These are phyloP conservation scores for Vitrella brassicaformis DNA, from an alignment of 73 alveolate genomes.

Conservation along the genomic window DNA sequence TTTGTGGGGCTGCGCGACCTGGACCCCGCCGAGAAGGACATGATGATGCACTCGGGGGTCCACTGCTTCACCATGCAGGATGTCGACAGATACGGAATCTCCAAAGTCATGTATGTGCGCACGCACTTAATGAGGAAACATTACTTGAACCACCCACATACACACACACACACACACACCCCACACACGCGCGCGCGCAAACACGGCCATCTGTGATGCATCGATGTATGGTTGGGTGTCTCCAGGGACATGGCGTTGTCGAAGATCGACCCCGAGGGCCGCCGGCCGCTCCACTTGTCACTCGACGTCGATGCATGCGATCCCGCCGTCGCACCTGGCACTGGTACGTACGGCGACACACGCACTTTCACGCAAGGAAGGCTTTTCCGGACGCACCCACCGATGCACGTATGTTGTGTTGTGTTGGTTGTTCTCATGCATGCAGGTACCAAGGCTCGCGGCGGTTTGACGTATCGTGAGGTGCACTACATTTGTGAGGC, in stretches of 20 bases:
- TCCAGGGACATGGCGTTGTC: not conserved
- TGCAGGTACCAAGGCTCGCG: not conserved
- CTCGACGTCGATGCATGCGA: slow-evolving; percentile 38
- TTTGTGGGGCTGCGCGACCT: not conserved
- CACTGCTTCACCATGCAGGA: not conserved
- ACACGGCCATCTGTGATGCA: too few relatives aligned
- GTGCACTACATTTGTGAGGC: slow-evolving; percentile 1
- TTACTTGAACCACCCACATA: too few relatives aligned
- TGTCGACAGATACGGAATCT: not conserved
- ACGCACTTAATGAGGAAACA: too few relatives aligned
- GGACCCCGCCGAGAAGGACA: not conserved
- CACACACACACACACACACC: too few relatives aligned
- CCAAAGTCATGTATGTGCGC: not conserved
- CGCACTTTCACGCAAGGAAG: too few relatives aligned
- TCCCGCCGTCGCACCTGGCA: slow-evolving; percentile 21
- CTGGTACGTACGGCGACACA: slow-evolving; percentile 30
- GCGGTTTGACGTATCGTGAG: not conserved
- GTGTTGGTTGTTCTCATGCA: too few relatives aligned
- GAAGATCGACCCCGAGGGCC: not conserved
- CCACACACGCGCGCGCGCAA: too few relatives aligned
- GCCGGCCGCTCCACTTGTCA: slow-evolving; percentile 8
- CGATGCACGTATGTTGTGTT: too few relatives aligned
- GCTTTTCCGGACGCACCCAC: too few relatives aligned
- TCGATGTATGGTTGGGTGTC: too few relatives aligned
- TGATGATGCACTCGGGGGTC: not conserved